Evolutionary conservation across 148 eudicot species (phyloP), one percentile per base, ranked within the genome.

Genomic region (Persicaria maculosa): DNA sequence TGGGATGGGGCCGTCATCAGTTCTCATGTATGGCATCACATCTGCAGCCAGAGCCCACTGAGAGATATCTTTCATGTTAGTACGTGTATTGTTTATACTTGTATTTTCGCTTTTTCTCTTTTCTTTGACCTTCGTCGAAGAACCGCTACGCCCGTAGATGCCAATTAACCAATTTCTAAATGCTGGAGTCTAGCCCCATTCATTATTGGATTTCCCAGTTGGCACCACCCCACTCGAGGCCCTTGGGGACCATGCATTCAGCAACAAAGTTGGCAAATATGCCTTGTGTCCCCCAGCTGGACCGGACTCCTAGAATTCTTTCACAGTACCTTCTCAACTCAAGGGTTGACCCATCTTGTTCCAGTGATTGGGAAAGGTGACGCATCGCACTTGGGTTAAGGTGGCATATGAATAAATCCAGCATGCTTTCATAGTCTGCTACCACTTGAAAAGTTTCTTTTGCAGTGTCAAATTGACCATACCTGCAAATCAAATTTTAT

Each of bases 181-280:
- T n/a, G n/a, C n/a, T n/a, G n/a, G n/a, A n/a, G n/a, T n/a, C n/a
- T n/a, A n/a, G n/a, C n/a, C n/a, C n/a, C n/a, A n/a, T n/a, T n/a
- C n/a, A n/a, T n/a, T n/a, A n/a, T n/a, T n/a, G n/a, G 75, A 95
- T 95, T 77, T 95, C 98, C 97, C 98, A 95, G 77, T 95, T 92
- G 40, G 96, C 97, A 74, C 97, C 97, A 69, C 98, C 98, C 98
- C 98, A 95, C 82, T 95, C 98, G 36, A 92, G 85, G 52, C 98
- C 98, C 86, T 92, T 92, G 11, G 98, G 98, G 80, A 92, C 92
- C 97, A 95, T 92, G 77, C 93, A 92, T 85, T 95, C 98, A 48
- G 98, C 98, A 77, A 97, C 96, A 82, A 95, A 95, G 87, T 95
- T 95, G 55, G 98, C 98, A 78, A 95, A 95, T 57, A 95, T 95